Percentiles rank a stretch among this genome's conserved stretches.
phyloP scores from a whole-genome alignment of 1,139 yeast species.

The Ogataea hybrid region DNA sequence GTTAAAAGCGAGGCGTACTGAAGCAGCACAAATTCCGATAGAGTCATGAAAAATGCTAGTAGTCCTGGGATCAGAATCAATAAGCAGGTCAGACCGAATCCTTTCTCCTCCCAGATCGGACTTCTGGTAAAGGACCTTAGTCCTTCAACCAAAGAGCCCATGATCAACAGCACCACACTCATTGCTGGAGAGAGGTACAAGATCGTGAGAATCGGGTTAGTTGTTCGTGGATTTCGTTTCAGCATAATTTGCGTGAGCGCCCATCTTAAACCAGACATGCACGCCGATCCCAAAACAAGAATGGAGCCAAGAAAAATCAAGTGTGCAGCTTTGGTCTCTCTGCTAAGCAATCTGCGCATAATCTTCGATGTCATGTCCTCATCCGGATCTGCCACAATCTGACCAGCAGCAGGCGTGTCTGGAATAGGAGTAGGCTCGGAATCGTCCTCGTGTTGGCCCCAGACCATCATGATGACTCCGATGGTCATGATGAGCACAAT shows the following conservation, averaged over 20 bases:
- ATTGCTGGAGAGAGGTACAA: constrained; percentile 79
- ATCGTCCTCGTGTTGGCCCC: constrained; percentile 35
- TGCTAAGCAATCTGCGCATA: neutral
- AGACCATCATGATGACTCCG: constrained; percentile 83
- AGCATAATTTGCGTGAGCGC: constrained; percentile 81
- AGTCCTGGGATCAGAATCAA: constrained; percentile 75
- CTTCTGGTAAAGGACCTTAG: constrained; percentile 48
- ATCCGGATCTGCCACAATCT: constrained; percentile 18
- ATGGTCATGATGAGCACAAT: constrained; percentile 76
- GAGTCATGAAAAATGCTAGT: constrained; percentile 83
- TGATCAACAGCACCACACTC: constrained; percentile 55
- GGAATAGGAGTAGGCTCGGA: constrained; percentile 1
- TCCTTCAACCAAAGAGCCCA: constrained; percentile 67
- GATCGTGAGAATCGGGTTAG: constrained; percentile 77
- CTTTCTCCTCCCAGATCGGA: constrained; percentile 61
- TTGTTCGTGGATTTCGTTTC: constrained; percentile 51
- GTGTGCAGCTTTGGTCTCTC: constrained; percentile 14
- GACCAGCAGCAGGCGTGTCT: constrained; percentile 12
- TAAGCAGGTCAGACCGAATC: constrained; percentile 49
- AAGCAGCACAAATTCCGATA: constrained; percentile 79
- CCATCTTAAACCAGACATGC: constrained; percentile 89
- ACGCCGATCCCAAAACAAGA: constrained; percentile 70
- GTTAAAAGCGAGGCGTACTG: constrained; percentile 81
- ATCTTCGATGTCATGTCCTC: neutral
- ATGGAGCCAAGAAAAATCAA: constrained; percentile 52